Base-by-base conservation (phyloP, 345 rosid genomes). In the Carallia pectinifolia region DNA sequence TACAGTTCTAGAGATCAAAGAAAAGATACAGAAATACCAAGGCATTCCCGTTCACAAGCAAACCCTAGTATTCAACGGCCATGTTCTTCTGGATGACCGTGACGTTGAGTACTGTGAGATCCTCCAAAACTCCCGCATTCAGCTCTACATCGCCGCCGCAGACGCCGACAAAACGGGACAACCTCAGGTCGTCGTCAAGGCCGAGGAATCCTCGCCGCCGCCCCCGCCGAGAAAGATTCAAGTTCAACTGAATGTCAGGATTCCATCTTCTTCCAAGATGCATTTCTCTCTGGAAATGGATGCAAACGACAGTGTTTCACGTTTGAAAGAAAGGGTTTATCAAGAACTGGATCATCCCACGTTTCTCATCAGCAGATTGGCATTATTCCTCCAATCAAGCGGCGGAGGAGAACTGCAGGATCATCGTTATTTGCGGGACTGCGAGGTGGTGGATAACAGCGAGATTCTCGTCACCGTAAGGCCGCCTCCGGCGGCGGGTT, bases 1-100 rank as follows among this genome's bases (percentile, higher is more conserved):
- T 53, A 84, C 94, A 0, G 86, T 93, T 18, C 76, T 81, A 4
- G 91, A 88, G 65, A 93, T 93, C 85, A 91, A 91, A 78, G 80
- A 85, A 47, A 91, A 93, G 73, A 78, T 93, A 18, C 81, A 85
- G 3, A 91, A 89, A 65, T 85, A 87, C 81, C 90, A 85, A 36
- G 79, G 76, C 6, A 89, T 91, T 4, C 88, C 96, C 36, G 37
- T 85, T 2, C 50, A 70, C 17, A 77, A 71, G 37, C 96, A 93
- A 78, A 88, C 89, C 64, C 81, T 91, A 50, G 60, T 86, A 58
- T 88, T 91, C 83, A 80, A 93, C 34, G 89, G 85, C 56, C 80
- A 81, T 7, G 76, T 84, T 71, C 90, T 93, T 30, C 84, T 80
- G 66, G 96, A 93, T 50, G 84, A 91, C 2, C 82, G 44, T 3